Evolutionary conservation across 2,329 filamentous ascomycete genomes (phyloP), one percentile per base, ranked within the genome.

Genomic region (Lasiodiplodia sp.): DNA sequence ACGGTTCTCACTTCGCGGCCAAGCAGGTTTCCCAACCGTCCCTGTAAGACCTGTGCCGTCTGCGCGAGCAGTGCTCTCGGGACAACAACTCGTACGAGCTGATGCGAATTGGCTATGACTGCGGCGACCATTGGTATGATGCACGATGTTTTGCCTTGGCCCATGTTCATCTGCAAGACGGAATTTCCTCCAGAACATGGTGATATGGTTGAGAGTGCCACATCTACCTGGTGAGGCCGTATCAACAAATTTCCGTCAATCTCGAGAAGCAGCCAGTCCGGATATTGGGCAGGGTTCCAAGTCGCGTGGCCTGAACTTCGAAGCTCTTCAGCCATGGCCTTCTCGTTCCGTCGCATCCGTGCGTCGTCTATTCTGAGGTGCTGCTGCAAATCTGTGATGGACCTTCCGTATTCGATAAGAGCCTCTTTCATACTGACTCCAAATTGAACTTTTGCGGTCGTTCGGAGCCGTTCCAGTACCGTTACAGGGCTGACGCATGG

Each of bases 81-180:
- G 0, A 89, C 86, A 0, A 89, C 74, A 0, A 90, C 76, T 1
- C 89, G 79, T 0, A 83, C 81, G 0, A 92, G 77, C 0, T 80
- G 76, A 0, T 76, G 73, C 40, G 78, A 77, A 67, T 82, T 70
- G 2, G 82, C 78, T 3, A 83, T 71, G 0, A 75, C 71, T 0
- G 85, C 78, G 0, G 86, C 86, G 0, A 90, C 85, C 44, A 91
- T 88, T 0, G 90, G 90, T 0, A 90, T 83, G 62, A 94, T 92
- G 1, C 92, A 86, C 0, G 89, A 90, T 0, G 87, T 88, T 75
- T 89, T 89, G 78, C 85, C 85, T 78, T 89, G 84, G 0, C 89
- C 89, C 88, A 91, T 91, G 69, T 90, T 88, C 77, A 91, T 84
- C 70, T 91, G 89, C 1, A 91, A 71, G 0, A 91, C 87, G 0